Evolutionary conservation across 495 filamentous ascomycete genomes (phyloP), one percentile per base, ranked within the genome.

Genomic region (Penicillium canescens): DNA sequence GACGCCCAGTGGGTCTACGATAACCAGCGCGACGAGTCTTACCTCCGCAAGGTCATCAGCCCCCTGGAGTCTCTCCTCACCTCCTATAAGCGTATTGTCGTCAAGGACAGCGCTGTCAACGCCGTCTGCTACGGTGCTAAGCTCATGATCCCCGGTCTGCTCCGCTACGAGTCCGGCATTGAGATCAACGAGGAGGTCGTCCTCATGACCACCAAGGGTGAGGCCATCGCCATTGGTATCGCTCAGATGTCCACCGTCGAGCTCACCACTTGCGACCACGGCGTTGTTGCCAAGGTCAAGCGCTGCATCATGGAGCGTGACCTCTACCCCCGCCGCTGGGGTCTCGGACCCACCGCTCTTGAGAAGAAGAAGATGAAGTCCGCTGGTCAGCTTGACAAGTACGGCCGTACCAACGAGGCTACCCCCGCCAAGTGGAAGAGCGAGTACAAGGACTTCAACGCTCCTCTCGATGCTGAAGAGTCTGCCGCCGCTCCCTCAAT

Each of bases 301-400:
- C 85, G 94, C 50, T 91, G 90, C 71, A 98, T 98, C 73, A 98
- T 98, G 94, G 95, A 98, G 77, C 89, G 94, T 56, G 93, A 97
- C 67, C 79, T 96, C 11, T 98, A 98, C 79, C 93, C 93, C 51
- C 82, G 89, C 67, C 77, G 92, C 78, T 98, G 94, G 94, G 95
- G 95, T 45, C 72, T 96, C 59, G 94, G 94, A 40, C 92, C 93
- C 37, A 83, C 90, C 50, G 92, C 94, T 24, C 62, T 87, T 38
- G 88, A 96, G 77, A 98, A 98, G 86, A 98, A 98, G 86, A 95
- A 97, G 84, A 84, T 98, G 76, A 98, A 97, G 82, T 88, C 89
- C n/a, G 86, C 87, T 57, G 94, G 94, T 69, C 93, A 96, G 77
- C 86, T 98, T 23, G 94, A 98, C 78, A 98, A 98, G 83, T 98